Evolutionary conservation across 2,329 filamentous ascomycete genomes (phyloP).

Genomic region (Ophiosphaerella korrae): DNA sequence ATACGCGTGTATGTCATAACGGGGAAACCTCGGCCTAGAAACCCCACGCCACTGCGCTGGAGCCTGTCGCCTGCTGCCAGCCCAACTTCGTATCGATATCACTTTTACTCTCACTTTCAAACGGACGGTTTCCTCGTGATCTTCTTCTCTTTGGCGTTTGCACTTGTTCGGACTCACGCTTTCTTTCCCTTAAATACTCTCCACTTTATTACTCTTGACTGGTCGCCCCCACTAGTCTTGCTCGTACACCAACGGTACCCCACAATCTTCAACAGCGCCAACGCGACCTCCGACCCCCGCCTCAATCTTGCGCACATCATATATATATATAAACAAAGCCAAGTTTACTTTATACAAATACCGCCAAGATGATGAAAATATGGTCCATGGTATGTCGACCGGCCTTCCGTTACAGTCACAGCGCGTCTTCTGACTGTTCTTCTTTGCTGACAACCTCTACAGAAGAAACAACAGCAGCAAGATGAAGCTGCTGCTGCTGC

Average conservation of each 20-base stretch:
- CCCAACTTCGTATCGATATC: no score
- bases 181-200: background rate
- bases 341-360: conserved; percentile 20
- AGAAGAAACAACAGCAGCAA: conserved; percentile 93
- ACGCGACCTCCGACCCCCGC: conserved; percentile 10
- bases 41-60: conserved; percentile 20
- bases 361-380: conserved; percentile 90
- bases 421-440: background rate
- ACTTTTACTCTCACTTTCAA: conserved; percentile 5
- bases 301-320: conserved; percentile 22
- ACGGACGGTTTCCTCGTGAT: conserved; percentile 8
- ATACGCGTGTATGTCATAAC: background rate
- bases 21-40: conserved; percentile 12
- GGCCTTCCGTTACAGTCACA: background rate
- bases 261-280: conserved; percentile 17
- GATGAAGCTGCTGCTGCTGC: conserved; percentile 83
- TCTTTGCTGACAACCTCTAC: conserved; percentile 34
- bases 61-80: background rate
- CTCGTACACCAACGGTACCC: conserved; percentile 14
- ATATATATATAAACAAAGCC: conserved; percentile 5
- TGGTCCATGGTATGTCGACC: conserved; percentile 84
- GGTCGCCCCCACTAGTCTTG: conserved; percentile 3
- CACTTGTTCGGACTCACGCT: conserved; percentile 11
- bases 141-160: conserved; percentile 19
- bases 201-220: conserved; percentile 1